Evolutionary conservation across 164 flowering plant genomes (phyloP).

Genomic region (Berberis vulgaris): DNA sequence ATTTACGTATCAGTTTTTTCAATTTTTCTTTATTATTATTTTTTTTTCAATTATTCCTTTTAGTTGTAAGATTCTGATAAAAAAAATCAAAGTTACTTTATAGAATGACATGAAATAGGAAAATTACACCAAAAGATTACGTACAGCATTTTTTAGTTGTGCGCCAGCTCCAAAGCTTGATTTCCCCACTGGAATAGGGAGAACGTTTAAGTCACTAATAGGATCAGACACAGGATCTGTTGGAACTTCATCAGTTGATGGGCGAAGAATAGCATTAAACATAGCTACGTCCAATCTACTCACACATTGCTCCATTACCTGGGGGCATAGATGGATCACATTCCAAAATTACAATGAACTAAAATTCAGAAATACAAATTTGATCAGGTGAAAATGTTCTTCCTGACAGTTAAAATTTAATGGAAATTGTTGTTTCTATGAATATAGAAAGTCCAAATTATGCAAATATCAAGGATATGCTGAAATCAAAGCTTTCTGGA

Average conservation of each 20-base stretch:
- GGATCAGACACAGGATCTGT: conserved; percentile 92
- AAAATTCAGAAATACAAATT: neutral
- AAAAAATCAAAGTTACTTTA: neutral
- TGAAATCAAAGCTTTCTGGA: neutral
- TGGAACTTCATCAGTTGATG: conserved; percentile 76
- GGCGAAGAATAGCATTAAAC: conserved; percentile 94
- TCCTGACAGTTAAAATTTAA: no score
- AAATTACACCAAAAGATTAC: conserved; percentile 16
- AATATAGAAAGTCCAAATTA: neutral
- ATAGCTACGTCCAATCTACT: conserved; percentile 83
- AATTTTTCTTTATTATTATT: no score
- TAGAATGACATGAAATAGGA: neutral
- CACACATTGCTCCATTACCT: conserved; percentile 92
- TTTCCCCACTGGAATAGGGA: conserved; percentile 75
- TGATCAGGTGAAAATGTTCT: neutral
- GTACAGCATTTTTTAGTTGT: conserved; percentile 88
- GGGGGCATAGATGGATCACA: neutral
- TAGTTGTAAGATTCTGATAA: neutral
- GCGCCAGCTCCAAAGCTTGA: conserved; percentile 90
- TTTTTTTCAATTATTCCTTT: neutral
- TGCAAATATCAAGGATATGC: neutral
- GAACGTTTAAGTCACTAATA: conserved; percentile 64
- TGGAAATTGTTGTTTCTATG: neutral
- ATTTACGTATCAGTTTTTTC: no score
- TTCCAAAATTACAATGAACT: neutral